Conservation (phyloP, 805 yeast species). For the Zygosaccharomyces bisporus region DNA sequence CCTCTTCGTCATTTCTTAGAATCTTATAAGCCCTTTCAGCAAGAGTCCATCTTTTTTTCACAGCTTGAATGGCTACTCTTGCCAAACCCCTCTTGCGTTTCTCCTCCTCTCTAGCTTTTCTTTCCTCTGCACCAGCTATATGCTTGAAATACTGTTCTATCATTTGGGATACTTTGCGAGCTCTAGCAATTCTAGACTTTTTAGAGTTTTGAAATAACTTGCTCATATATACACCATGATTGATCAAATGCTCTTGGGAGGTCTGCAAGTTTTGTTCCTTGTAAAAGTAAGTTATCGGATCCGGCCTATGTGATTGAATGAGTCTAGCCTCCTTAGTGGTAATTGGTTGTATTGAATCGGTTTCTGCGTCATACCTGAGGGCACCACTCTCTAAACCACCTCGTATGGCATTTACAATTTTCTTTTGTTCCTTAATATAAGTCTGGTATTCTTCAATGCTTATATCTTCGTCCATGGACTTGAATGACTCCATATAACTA, state of each 20-base stretch:
- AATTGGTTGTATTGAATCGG: slow-evolving; percentile 40
- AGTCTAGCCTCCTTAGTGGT: slow-evolving; percentile 41
- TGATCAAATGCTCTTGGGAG: slow-evolving; percentile 66
- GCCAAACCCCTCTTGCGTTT: slow-evolving; percentile 66
- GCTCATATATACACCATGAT: slow-evolving; percentile 72
- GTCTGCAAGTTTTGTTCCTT: slow-evolving; percentile 43
- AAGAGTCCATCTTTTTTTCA: slow-evolving; percentile 83
- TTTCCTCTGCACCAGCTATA: slow-evolving; percentile 82
- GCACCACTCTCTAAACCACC: slow-evolving; percentile 46
- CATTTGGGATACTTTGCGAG: slow-evolving; percentile 73
- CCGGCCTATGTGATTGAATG: slow-evolving; percentile 41
- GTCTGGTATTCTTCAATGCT: slow-evolving; percentile 55
- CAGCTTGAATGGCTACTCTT: slow-evolving; percentile 76
- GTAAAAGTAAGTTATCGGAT: slow-evolving; percentile 42
- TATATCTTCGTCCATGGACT: slow-evolving; percentile 58
- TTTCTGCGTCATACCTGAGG: slow-evolving; percentile 43
- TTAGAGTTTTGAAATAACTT: slow-evolving; percentile 64
- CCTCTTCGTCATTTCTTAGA: slow-evolving; percentile 71
- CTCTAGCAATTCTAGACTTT: slow-evolving; percentile 59
- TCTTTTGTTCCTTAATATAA: slow-evolving; percentile 52
- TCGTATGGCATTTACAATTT: slow-evolving; percentile 42
- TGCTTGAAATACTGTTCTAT: slow-evolving; percentile 83
- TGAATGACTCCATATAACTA: slow-evolving; percentile 51
- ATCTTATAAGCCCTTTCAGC: slow-evolving; percentile 79
- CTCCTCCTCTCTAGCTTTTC: slow-evolving; percentile 71